Base-by-base conservation (phyloP, 352 stramenopile species). In the Elongisporangium undulatum region DNA sequence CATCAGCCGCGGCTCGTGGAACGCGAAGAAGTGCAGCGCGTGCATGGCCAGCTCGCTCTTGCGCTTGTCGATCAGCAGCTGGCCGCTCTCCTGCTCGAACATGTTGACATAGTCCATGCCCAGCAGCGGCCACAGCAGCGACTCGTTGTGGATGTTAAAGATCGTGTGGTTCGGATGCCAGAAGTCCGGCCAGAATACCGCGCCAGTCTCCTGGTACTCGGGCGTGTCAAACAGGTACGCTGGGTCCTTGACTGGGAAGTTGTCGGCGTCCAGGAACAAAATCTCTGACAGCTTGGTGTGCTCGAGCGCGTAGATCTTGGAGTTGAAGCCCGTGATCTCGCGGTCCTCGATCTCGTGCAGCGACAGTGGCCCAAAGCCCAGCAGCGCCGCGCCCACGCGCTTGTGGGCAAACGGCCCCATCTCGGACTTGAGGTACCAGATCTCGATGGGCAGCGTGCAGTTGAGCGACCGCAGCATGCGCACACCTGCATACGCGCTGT, bases 181-280 rank as follows among this genome's bases (percentile, higher is more conserved):
- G 64, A 82, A 79, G 53, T 89, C 76, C 1, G 76, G 79, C 79
- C 79, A 89, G 26, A 89, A 87, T 13, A 89, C 17, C 16, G 79
- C 72, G 10, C 76, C 79, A 0, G 52, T 65, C 26, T 71, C 29
- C 24, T 59, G 26, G 39, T 79, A 86, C 51, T 77, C 70, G 0
- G 23, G 56, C 6, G 58, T 60, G 5, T 74, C 52, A 68, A 86
- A 88, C 41, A 88, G 52, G 45, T 76, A 82, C 20, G 61, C 82
- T 21, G 78, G 78, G 56, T 88, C 70, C 17, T 58, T 67, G 16
- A 78, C 73, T 0, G 73, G 64, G 29, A 86, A 56, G 55, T 83
- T 88, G 56, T 88, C 78, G 21, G 74, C 68, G 55, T 88, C 78
- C 16, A 88, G 58, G 49, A 85, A 80, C 17, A 88, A 34, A 10